Conservation (phyloP, 257 asterid genomes). For the Rhazya stricta region DNA sequence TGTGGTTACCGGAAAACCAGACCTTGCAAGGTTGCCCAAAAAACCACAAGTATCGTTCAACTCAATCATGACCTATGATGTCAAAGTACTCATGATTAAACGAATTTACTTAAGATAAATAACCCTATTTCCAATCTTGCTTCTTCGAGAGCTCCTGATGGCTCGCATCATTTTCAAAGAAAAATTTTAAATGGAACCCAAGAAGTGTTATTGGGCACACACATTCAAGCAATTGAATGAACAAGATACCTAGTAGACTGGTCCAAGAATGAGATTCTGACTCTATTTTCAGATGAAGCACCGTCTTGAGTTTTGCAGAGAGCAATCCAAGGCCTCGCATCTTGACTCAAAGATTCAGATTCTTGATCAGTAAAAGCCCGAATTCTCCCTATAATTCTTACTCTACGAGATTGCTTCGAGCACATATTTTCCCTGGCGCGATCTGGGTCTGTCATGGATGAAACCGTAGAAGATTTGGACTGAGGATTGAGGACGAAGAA, state of each 20-base stretch:
- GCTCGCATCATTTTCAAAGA: not conserved
- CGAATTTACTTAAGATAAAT: not conserved
- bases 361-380: slow-evolving; percentile 41
- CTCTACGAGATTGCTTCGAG: slow-evolving; percentile 29
- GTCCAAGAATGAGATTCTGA: slow-evolving; percentile 33
- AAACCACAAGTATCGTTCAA: not conserved
- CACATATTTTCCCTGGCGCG: not conserved
- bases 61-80: not conserved
- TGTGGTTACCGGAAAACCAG: not conserved
- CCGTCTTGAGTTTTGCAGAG: slow-evolving; percentile 30
- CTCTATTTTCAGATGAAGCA: slow-evolving; percentile 28
- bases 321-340: slow-evolving; percentile 47
- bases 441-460: not conserved
- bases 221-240: not conserved
- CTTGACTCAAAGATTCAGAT: slow-evolving; percentile 27
- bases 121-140: not conserved
- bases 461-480: not conserved
- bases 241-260: slow-evolving; percentile 33
- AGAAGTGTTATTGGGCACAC: not conserved
- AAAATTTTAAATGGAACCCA: not conserved
- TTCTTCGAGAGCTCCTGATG: not conserved
- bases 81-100: not conserved
- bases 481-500: not conserved
- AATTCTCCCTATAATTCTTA: slow-evolving; percentile 55
- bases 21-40: not conserved